Evolutionary conservation across 2,329 filamentous ascomycete genomes (phyloP).

Genomic region (Aspergillus fischeri): DNA sequence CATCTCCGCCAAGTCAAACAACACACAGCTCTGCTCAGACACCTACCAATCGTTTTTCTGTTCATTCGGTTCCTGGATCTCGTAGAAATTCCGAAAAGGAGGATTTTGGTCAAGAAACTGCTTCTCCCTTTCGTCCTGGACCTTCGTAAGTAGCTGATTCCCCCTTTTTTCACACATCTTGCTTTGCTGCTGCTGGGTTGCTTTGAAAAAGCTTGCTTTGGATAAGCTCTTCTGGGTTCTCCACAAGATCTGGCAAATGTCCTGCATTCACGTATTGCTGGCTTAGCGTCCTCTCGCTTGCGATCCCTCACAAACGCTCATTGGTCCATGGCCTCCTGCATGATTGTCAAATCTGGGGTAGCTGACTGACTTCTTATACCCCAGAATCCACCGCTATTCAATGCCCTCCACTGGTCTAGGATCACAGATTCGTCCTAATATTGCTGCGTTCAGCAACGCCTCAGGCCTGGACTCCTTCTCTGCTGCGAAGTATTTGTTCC

Average conservation of each 20-base stretch:
- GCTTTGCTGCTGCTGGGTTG: background rate
- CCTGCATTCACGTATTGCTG: background rate
- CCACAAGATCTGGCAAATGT: background rate
- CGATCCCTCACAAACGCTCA: background rate
- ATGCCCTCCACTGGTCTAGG: constrained; percentile 67
- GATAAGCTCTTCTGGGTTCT: background rate
- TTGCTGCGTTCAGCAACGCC: constrained; percentile 24
- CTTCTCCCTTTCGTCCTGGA: constrained; percentile 64
- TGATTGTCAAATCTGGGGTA: background rate
- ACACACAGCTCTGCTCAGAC: constrained; percentile 48
- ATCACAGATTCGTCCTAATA: constrained; percentile 28
- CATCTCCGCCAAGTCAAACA: constrained; percentile 67
- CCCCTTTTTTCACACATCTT: background rate
- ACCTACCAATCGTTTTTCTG: constrained; percentile 65
- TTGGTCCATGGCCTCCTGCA: background rate
- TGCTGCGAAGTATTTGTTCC: constrained; percentile 80
- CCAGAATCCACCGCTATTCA: constrained; percentile 81
- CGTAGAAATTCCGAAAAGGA: constrained; percentile 88
- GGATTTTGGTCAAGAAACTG: constrained; percentile 64
- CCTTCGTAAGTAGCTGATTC: constrained; percentile 65
- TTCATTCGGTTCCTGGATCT: constrained; percentile 80
- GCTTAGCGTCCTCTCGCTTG: background rate
- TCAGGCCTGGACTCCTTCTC: constrained; percentile 75
- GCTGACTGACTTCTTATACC: constrained; percentile 11
- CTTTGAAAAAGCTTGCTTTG: background rate